A percentile compares a stretch with the other conserved stretches of the same genome.
Evolutionary conservation across 2,329 filamentous ascomycete species (phyloP).

Genomic region (Dendryphion nanum): DNA sequence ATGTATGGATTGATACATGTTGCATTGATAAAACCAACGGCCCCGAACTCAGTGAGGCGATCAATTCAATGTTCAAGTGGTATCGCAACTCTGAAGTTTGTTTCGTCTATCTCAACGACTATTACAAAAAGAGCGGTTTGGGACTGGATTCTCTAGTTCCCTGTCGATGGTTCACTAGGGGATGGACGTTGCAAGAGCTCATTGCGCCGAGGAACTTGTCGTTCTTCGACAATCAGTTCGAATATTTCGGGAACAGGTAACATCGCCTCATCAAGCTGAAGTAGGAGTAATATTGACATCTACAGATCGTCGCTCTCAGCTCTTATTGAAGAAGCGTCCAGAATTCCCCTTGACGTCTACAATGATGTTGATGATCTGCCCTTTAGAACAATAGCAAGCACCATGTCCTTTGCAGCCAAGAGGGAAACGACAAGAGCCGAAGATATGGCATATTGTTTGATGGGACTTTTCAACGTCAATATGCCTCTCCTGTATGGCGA

Average conservation of each 20-base stretch:
- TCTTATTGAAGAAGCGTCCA: neutral
- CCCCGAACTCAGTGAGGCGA: slow-evolving; percentile 12
- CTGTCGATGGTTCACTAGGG: slow-evolving; percentile 8
- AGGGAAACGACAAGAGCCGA: slow-evolving; percentile 10
- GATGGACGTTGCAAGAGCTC: slow-evolving; percentile 13
- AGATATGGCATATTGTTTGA: slow-evolving; percentile 10
- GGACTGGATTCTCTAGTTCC: neutral
- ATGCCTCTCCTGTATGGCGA: slow-evolving; percentile 7
- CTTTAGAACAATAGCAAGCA: neutral
- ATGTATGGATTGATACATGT: slow-evolving; percentile 10
- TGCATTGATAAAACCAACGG: slow-evolving; percentile 13
- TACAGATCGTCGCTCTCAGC: neutral
- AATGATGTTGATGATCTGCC: neutral
- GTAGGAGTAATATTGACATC: too few relatives aligned
- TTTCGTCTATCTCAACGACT: slow-evolving; percentile 12
- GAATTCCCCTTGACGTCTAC: neutral
- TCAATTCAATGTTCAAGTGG: slow-evolving; percentile 16
- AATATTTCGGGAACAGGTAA: slow-evolving; percentile 2
- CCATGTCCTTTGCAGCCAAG: slow-evolving; percentile 8
- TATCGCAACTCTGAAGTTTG: slow-evolving; percentile 11
- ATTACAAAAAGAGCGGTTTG: neutral
- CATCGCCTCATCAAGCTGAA: too few relatives aligned
- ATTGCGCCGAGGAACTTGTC: slow-evolving; percentile 6
- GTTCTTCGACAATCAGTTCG: slow-evolving; percentile 9
- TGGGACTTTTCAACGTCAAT: slow-evolving; percentile 12